Percentiles rank a stretch among this genome's conserved stretches.
These are phyloP conservation scores for Chrysoporthe puriensis DNA, from an alignment of 2,329 filamentous ascomycete genomes.

Conservation along the genomic window DNA sequence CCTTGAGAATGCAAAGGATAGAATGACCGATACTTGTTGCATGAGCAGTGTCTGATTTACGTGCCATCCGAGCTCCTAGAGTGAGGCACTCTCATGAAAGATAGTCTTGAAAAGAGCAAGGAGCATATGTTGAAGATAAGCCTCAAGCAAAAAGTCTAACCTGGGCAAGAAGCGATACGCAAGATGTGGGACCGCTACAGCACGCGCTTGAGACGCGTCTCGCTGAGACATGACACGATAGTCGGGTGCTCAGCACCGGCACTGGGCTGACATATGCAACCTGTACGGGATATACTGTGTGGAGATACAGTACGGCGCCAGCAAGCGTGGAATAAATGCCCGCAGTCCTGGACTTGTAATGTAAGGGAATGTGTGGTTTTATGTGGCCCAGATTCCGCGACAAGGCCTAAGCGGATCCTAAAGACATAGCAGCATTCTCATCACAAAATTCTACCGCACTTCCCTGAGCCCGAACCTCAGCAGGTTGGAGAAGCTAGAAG, in stretches of 20 bases:
- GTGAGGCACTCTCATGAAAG: neutral
- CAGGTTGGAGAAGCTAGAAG: neutral
- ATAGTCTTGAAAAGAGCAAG: neutral
- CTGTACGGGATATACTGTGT: neutral
- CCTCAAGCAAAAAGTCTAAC: neutral
- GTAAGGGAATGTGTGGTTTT: neutral
- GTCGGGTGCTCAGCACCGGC: neutral
- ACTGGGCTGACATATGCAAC: constrained; percentile 4
- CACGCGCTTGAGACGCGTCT: constrained; percentile 7
- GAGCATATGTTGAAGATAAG: neutral
- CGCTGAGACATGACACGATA: constrained; percentile 3
- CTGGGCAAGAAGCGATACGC: neutral
- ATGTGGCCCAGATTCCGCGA: neutral
- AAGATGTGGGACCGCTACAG: neutral
- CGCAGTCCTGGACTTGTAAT: neutral
- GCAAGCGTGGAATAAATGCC: neutral
- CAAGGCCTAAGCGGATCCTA: too few species aligned
- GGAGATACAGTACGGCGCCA: constrained; percentile 6
- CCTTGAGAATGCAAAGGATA: neutral
- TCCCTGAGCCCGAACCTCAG: neutral
- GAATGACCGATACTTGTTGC: neutral
- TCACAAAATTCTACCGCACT: neutral
- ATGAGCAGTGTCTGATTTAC: neutral
- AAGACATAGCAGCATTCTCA: neutral
- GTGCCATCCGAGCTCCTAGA: neutral